Evolutionary conservation across 768 basidiomycete genomes (phyloP).

Genomic region (Mycena filopes): DNA sequence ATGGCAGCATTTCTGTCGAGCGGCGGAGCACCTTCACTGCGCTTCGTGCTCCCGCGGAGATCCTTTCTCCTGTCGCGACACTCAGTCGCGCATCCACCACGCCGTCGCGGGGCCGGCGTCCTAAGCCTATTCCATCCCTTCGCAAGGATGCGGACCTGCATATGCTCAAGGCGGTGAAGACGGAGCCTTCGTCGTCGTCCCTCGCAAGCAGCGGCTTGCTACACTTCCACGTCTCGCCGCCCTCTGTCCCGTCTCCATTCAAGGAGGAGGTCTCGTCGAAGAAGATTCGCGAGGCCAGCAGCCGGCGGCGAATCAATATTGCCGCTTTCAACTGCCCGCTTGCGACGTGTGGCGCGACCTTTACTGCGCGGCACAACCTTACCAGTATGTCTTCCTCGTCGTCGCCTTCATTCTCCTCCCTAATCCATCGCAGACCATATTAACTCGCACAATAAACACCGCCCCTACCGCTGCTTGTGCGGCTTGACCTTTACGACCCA

Average conservation of each 20-base stretch:
- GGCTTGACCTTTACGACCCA: conserved; percentile 32
- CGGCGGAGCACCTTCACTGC: conserved; percentile 27
- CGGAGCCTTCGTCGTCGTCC: conserved; percentile 1
- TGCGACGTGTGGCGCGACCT: conserved; percentile 25
- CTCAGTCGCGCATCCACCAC: conserved; percentile 25
- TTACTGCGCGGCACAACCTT: conserved; percentile 33
- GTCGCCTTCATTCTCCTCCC: not conserved
- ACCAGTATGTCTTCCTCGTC: conserved; percentile 17
- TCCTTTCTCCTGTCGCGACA: not conserved
- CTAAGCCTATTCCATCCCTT: not conserved
- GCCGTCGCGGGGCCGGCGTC: conserved; percentile 25
- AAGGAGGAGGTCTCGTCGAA: conserved; percentile 31
- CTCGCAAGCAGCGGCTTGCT: conserved; percentile 15
- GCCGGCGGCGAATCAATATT: conserved; percentile 24
- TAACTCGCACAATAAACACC: conserved; percentile 33
- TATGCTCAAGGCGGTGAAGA: conserved; percentile 25
- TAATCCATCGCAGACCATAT: conserved; percentile 27
- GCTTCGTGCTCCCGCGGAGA: conserved; percentile 13
- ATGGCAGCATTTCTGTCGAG: conserved; percentile 7
- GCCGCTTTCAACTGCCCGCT: conserved; percentile 26
- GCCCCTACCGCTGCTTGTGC: conserved; percentile 30
- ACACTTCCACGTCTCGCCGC: conserved; percentile 27
- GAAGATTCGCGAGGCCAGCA: conserved; percentile 32
- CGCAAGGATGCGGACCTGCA: not conserved
- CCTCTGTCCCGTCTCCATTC: conserved; percentile 8